Percentiles rank a stretch among this genome's conserved stretches.
Evolutionary conservation across 371 early-diverging fungal species (phyloP).

Genomic region (Mucor saturninus): DNA sequence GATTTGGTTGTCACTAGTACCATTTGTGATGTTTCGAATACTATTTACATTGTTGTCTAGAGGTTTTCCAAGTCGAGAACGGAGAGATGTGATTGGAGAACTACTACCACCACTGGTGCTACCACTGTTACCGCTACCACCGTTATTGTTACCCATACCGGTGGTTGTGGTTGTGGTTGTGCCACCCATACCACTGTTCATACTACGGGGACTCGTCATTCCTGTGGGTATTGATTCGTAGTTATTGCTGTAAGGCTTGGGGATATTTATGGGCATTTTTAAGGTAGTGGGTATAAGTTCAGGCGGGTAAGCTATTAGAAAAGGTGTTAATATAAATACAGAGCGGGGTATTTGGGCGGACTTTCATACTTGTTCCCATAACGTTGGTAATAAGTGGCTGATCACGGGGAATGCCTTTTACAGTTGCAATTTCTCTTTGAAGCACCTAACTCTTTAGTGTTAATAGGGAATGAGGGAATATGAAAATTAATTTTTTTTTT

Average conservation of each 20-base stretch:
- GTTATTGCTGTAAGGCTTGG: neutral
- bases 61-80: neutral
- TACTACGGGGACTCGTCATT: constrained; percentile 26
- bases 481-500: neutral
- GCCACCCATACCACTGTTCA: constrained; percentile 24
- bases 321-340: neutral
- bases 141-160: too few species aligned
- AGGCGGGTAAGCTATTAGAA: constrained; percentile 11
- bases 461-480: too few species aligned
- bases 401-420: constrained; percentile 40
- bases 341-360: too few species aligned
- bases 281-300: constrained; percentile 3
- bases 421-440: constrained; percentile 50
- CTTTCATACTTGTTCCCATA: constrained; percentile 21
- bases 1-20: neutral
- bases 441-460: constrained; percentile 28
- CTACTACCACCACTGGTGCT: constrained; percentile 20
- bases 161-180: too few species aligned
- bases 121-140: constrained; percentile 13
- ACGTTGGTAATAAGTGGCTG: constrained; percentile 36
- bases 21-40: neutral
- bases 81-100: neutral
- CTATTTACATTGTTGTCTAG: constrained; percentile 12
- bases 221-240: constrained; percentile 6
- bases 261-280: constrained; percentile 3